phyloP scores from a whole-genome alignment of 2,329 filamentous ascomycete genomes.

The Teratosphaeria destructans region DNA sequence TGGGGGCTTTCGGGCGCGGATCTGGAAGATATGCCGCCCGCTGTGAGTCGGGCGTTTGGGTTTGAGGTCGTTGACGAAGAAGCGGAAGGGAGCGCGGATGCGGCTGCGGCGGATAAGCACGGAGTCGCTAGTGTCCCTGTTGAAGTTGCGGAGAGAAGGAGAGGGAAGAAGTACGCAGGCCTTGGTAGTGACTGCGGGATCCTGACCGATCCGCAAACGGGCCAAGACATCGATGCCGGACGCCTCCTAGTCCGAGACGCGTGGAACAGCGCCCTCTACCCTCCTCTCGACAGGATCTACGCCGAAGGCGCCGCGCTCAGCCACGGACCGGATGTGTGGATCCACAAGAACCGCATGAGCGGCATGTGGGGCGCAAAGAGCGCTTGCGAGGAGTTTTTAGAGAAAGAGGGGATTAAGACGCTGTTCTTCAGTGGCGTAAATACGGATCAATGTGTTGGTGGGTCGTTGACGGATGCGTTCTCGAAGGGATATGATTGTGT shows the following conservation, averaged over 20 bases:
- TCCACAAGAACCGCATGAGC: constrained; percentile 49
- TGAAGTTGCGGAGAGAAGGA: constrained; percentile 14
- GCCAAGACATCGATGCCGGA: constrained; percentile 32
- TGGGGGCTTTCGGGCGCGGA: constrained; percentile 49
- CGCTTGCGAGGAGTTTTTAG: constrained; percentile 34
- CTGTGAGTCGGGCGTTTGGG: constrained; percentile 40
- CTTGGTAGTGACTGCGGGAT: constrained; percentile 22
- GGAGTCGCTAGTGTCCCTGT: constrained; percentile 3
- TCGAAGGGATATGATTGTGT: constrained; percentile 47
- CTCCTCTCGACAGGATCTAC: constrained; percentile 33
- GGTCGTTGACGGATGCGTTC: constrained; percentile 46
- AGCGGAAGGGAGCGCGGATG: constrained; percentile 9
- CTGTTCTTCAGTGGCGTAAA: constrained; percentile 51
- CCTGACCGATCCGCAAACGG: constrained; percentile 28
- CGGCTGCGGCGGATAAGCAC: constrained; percentile 16
- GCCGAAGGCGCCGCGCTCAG: constrained; percentile 18
- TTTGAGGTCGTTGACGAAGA: constrained; percentile 19
- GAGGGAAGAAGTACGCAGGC: constrained; percentile 19
- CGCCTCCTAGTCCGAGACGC: constrained; percentile 41
- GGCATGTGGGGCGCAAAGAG: constrained; percentile 43
- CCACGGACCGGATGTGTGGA: constrained; percentile 36
- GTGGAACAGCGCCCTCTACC: constrained; percentile 48
- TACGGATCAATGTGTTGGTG: constrained; percentile 45
- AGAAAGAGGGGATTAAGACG: constrained; percentile 34
- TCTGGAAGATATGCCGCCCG: constrained; percentile 40